phyloP scores from a whole-genome alignment of 371 early-diverging fungal genomes.

The Mortierella sp. region DNA sequence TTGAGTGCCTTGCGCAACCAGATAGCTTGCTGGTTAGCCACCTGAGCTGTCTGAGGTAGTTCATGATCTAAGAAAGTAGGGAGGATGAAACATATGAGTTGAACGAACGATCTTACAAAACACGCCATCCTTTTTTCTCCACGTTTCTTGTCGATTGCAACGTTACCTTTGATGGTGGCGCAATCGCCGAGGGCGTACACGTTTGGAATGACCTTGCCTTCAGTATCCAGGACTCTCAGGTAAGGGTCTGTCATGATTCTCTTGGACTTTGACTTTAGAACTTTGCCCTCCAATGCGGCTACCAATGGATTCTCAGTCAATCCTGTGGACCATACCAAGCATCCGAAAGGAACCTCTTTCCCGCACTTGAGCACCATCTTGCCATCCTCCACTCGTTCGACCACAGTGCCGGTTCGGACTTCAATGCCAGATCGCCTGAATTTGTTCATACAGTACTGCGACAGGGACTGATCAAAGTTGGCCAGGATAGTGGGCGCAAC shows the following conservation, averaged over 20 bases:
- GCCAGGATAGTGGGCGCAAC: conserved; percentile 77
- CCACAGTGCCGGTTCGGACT: conserved; percentile 66
- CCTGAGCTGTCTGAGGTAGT: conserved; percentile 85
- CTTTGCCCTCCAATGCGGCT: conserved; percentile 57
- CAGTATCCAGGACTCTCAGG: conserved; percentile 70
- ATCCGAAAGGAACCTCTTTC: conserved; percentile 51
- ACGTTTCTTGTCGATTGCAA: no score
- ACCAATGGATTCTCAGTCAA: conserved; percentile 73
- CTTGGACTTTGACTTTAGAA: conserved; percentile 52
- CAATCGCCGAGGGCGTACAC: conserved; percentile 87
- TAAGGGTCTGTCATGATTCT: conserved; percentile 73
- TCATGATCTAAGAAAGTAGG: conserved; percentile 46
- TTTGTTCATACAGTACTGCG: conserved; percentile 72
- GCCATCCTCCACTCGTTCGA: conserved; percentile 62
- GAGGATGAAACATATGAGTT: neutral
- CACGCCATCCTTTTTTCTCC: no score
- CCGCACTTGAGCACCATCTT: conserved; percentile 59
- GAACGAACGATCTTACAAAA: no score
- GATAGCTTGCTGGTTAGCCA: conserved; percentile 82
- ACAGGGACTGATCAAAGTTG: conserved; percentile 73
- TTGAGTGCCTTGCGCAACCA: conserved; percentile 66
- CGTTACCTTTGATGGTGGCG: conserved; percentile 70
- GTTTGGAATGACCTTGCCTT: conserved; percentile 46
- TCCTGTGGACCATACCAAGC: conserved; percentile 79
- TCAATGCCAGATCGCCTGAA: conserved; percentile 77